Conservation (phyloP, 2,329 filamentous ascomycete genomes). For the Exophiala bonariae region DNA sequence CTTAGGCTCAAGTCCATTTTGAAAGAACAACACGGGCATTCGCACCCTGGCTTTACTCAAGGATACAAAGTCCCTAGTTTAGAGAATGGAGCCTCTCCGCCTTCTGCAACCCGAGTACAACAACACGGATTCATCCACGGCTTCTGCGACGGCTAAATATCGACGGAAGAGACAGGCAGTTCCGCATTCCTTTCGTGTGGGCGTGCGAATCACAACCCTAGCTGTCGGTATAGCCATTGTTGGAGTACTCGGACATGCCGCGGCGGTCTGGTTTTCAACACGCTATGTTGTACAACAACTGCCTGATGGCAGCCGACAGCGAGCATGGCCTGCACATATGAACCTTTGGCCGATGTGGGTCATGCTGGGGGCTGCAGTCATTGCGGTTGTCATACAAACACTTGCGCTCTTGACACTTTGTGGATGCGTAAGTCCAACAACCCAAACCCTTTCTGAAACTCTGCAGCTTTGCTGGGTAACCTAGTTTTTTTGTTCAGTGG, state of each 20-base stretch:
- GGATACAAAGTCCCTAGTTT: too few relatives aligned
- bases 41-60: too few relatives aligned
- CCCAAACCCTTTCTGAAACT: background rate
- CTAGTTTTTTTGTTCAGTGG: background rate
- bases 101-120: conserved; percentile 2
- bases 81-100: conserved; percentile 10
- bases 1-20: too few relatives aligned
- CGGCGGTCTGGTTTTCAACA: conserved; percentile 7
- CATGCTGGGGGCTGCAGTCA: conserved; percentile 12
- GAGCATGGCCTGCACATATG: conserved; percentile 10
- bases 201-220: conserved; percentile 4
- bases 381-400: conserved; percentile 5
- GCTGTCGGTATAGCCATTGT: conserved; percentile 5
- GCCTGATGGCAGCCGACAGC: conserved; percentile 2
- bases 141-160: background rate
- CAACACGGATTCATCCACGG: too few relatives aligned
- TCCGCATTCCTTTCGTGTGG: conserved; percentile 1
- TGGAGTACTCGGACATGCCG: conserved; percentile 8
- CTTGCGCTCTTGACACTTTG: conserved; percentile 11
- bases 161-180: background rate
- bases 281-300: conserved; percentile 7
- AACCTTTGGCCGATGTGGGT: conserved; percentile 14
- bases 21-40: too few relatives aligned
- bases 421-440: conserved; percentile 7
- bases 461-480: too few relatives aligned